Evolutionary conservation across 129 eudicot species (phyloP), one percentile per base, ranked within the genome.

Genomic region (Lactuca saligna): DNA sequence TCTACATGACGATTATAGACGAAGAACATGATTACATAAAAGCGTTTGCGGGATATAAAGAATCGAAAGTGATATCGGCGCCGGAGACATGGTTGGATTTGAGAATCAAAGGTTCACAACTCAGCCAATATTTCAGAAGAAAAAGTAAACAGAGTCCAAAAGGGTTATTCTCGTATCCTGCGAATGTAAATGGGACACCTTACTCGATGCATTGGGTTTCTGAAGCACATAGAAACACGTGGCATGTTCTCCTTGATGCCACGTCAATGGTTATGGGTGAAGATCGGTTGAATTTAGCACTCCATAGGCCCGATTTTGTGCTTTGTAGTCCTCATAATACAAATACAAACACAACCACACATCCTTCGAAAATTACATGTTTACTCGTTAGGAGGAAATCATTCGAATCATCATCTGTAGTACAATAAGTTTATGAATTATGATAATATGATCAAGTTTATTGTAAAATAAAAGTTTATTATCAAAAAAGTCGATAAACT

Each of bases 131-230:
- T 49, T 87, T 87, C 56, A 82, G 86, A 68, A 70, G 87, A 55
- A 86, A 86, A 71, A 79, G 82, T 64, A 87, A 84, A 76, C 87
- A 84, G 42, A 77, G 71, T 57, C 87, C 90, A 2, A 87, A 87
- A 71, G 95, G 95, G 54, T 59, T 84, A 13, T 87, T 87, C 57
- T 79, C 87, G 64, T 87, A 84, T 64, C 90, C 90, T 0, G 86
- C 77, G 2, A 81, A 71, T 46, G 84, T 87, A 42, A 78, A 87
- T 29, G 90, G 90, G 78, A 84, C 87, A 29, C 76, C 69, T 37
- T 87, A 87, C 82, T 87, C 95, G 12, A 82, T 82, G 95, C 95
- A 87, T 79, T 87, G 92, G 95, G 84, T 80, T 12, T 87, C 95
- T 4, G 95, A 87, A 72, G 90, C 95, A 1, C 95, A 87, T 75